A percentile compares a stretch with the other conserved stretches of the same genome.
These are phyloP conservation scores for Yamadazyma pseudoaaseri DNA, from an alignment of 1,139 yeast genomes.

Conservation along the genomic window DNA sequence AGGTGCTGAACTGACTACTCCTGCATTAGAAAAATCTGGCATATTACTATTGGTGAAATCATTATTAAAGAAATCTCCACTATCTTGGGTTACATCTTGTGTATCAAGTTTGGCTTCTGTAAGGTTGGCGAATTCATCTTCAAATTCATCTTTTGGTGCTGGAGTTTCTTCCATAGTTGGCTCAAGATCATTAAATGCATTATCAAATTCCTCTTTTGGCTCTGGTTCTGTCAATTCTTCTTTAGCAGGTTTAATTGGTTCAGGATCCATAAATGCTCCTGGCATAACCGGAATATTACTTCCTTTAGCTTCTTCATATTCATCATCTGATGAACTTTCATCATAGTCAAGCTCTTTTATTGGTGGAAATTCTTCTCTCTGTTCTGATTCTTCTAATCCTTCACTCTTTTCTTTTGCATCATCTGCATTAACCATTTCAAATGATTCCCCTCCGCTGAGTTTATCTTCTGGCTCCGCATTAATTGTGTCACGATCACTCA, in stretches of 20 bases:
- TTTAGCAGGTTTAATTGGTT: not conserved
- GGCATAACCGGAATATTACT: slow-evolving; percentile 1
- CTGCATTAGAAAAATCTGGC: slow-evolving; percentile 24
- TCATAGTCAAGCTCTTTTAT: slow-evolving; percentile 61
- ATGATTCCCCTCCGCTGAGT: slow-evolving; percentile 51
- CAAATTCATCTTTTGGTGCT: slow-evolving; percentile 27
- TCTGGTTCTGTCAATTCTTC: not conserved
- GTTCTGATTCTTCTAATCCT: slow-evolving; percentile 5
- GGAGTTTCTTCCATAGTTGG: slow-evolving; percentile 23
- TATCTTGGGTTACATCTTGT: slow-evolving; percentile 21
- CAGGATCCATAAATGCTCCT: slow-evolving; percentile 5
- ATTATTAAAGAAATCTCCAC: slow-evolving; percentile 28
- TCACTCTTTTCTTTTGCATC: slow-evolving; percentile 24
- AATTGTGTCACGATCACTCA: slow-evolving; percentile 61
- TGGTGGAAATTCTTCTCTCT: slow-evolving; percentile 64
- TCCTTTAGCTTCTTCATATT: slow-evolving; percentile 18
- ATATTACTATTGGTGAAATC: slow-evolving; percentile 40
- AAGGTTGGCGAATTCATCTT: slow-evolving; percentile 37
- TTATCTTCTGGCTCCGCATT: slow-evolving; percentile 21
- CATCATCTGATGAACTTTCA: slow-evolving; percentile 48
- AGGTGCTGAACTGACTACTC: too few relatives aligned
- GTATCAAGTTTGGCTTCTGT: slow-evolving; percentile 36
- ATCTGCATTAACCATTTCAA: slow-evolving; percentile 53
- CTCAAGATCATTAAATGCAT: slow-evolving; percentile 38
- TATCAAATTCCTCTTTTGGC: slow-evolving; percentile 30